These are phyloP conservation scores for Aspergillus pseudonomiae DNA, from an alignment of 2,329 filamentous ascomycete genomes.

Conservation along the genomic window DNA sequence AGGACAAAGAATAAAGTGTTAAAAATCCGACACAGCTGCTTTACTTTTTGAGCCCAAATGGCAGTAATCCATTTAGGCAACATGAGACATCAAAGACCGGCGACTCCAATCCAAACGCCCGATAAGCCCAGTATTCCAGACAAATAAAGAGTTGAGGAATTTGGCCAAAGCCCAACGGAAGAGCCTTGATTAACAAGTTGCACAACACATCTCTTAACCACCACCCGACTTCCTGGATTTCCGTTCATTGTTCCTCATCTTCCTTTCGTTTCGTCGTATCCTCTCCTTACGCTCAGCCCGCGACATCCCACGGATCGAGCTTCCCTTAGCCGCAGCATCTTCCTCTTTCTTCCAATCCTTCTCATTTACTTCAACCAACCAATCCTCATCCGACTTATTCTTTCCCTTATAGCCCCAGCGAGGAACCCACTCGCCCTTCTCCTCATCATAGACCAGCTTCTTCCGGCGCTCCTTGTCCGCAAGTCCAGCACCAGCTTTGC, in stretches of 20 bases:
- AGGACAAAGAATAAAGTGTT: background rate
- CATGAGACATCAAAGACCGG: slow-evolving; percentile 23
- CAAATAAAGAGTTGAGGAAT: slow-evolving; percentile 18
- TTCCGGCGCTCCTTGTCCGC: slow-evolving; percentile 67
- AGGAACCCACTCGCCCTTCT: slow-evolving; percentile 82
- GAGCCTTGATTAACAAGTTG: slow-evolving; percentile 12
- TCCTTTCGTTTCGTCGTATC: slow-evolving; percentile 65
- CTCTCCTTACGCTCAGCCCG: slow-evolving; percentile 70
- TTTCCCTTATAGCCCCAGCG: slow-evolving; percentile 94
- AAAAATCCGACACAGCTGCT: slow-evolving; percentile 15
- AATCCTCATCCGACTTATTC: slow-evolving; percentile 80
- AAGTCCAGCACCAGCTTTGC: slow-evolving; percentile 53
- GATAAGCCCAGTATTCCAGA: slow-evolving; percentile 24
- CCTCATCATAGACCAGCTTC: slow-evolving; percentile 83
- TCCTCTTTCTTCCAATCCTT: slow-evolving; percentile 71
- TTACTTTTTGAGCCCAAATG: slow-evolving; percentile 11
- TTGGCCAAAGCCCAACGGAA: slow-evolving; percentile 9
- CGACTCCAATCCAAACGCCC: slow-evolving; percentile 30
- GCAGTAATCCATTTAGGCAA: slow-evolving; percentile 10
- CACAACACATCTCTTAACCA: slow-evolving; percentile 19
- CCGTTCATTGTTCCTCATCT: slow-evolving; percentile 68
- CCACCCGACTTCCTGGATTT: slow-evolving; percentile 43
- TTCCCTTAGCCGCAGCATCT: slow-evolving; percentile 58
- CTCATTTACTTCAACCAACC: slow-evolving; percentile 89
- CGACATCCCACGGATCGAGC: slow-evolving; percentile 66